Percentiles rank a stretch among this genome's conserved stretches.
Evolutionary conservation across 2,329 filamentous ascomycete genomes (phyloP).

Genomic region (Diaporthe batatas): DNA sequence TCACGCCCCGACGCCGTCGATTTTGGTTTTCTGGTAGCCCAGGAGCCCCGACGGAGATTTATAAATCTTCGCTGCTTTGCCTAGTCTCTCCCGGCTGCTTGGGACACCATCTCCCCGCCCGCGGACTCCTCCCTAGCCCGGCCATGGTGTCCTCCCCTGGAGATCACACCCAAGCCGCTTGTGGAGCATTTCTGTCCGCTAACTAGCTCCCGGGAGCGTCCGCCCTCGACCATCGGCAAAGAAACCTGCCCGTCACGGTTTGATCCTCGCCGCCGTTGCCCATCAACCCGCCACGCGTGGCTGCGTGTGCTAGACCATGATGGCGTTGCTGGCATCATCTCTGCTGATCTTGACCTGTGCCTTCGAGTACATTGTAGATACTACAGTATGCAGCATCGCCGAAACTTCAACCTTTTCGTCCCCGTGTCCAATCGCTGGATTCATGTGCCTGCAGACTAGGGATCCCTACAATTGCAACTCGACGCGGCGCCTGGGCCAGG

Average conservation of each 20-base stretch:
- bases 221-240: conserved; percentile 16
- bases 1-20: background rate
- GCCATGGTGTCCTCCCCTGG: background rate
- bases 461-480: conserved; percentile 22
- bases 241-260: background rate
- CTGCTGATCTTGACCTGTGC: too few species aligned
- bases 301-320: background rate
- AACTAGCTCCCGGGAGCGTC: conserved; percentile 23
- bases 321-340: background rate
- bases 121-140: conserved; percentile 10
- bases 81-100: conserved; percentile 26
- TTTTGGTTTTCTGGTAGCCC: background rate
- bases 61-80: background rate
- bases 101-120: conserved; percentile 22
- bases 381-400: too few species aligned
- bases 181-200: background rate
- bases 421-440: background rate
- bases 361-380: background rate
- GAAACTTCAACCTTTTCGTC: background rate
- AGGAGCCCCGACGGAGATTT: background rate
- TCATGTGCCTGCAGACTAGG: background rate
- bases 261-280: conserved; percentile 12
- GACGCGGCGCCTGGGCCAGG: background rate
- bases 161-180: conserved; percentile 17
- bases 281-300: background rate